These are phyloP conservation scores for Alternaria angustiovoidea DNA, from an alignment of 2,329 filamentous ascomycete genomes.

Conservation along the genomic window DNA sequence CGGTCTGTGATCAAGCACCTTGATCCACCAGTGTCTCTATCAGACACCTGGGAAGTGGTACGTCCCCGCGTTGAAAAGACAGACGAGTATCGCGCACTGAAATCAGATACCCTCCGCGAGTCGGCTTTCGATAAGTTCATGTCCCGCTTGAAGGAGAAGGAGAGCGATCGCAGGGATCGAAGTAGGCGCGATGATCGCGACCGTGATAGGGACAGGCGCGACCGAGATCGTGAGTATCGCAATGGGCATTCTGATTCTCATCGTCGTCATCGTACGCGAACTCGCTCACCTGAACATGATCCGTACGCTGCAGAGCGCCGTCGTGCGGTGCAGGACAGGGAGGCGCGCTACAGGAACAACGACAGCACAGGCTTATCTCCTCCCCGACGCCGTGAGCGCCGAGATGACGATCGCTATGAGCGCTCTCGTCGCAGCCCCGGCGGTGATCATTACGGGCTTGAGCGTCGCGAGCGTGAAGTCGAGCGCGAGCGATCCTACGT, in stretches of 20 bases:
- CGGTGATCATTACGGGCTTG: constrained; percentile 78
- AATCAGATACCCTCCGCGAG: constrained; percentile 82
- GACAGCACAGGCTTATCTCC: constrained; percentile 71
- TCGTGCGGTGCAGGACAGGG: constrained; percentile 91
- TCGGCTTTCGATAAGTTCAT: constrained; percentile 92
- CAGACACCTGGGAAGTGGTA: constrained; percentile 90
- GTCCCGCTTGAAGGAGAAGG: constrained; percentile 87
- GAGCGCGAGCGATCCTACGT: constrained; percentile 87
- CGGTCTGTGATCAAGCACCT: constrained; percentile 88
- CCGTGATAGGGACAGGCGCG: constrained; percentile 51
- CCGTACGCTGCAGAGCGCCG: constrained; percentile 94
- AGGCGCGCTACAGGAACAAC: constrained; percentile 88
- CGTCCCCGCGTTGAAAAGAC: constrained; percentile 79
- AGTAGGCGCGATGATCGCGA: constrained; percentile 55
- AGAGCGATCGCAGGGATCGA: constrained; percentile 67
- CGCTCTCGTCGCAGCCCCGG: constrained; percentile 66
- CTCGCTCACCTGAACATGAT: constrained; percentile 90
- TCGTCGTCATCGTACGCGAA: constrained; percentile 65
- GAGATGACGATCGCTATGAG: constrained; percentile 50
- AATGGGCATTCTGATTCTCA: constrained; percentile 51
- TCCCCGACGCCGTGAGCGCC: constrained; percentile 54
- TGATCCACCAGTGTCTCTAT: constrained; percentile 78
- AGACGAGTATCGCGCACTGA: constrained; percentile 83
- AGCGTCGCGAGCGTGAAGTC: constrained; percentile 85
- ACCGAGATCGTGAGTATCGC: constrained; percentile 52